Conservation (phyloP, 75 land plant genomes). For the Chamaecyparis obtusa region DNA sequence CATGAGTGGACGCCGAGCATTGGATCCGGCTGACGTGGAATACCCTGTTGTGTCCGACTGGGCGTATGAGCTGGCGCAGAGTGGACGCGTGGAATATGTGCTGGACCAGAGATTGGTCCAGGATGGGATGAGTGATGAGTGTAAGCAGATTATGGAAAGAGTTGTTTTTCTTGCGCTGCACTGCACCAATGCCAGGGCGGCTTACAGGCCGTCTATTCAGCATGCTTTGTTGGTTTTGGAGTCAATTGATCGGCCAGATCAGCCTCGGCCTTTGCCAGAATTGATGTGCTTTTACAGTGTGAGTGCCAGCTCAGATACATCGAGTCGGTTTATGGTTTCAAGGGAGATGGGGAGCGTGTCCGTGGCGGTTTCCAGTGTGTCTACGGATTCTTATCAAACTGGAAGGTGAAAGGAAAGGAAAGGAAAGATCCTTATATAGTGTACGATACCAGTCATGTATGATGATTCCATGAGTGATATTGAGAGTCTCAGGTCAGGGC, state of each 20-base stretch:
- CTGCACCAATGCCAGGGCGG: background rate
- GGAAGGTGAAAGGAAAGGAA: no score
- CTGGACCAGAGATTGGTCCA: constrained; percentile 7
- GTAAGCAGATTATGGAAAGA: background rate
- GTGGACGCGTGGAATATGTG: background rate
- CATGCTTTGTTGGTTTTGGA: constrained; percentile 6
- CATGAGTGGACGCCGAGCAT: constrained; percentile 12
- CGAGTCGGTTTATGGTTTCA: background rate
- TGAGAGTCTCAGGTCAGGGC: no score
- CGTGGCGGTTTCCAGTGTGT: background rate
- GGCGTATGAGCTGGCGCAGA: background rate
- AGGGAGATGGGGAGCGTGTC: background rate
- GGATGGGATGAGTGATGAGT: background rate
- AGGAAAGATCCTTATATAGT: no score
- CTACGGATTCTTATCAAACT: background rate
- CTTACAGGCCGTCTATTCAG: background rate
- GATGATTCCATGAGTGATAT: background rate
- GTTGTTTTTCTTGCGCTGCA: background rate
- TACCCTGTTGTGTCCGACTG: background rate
- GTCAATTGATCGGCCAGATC: background rate
- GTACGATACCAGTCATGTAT: no score
- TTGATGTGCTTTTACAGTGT: background rate
- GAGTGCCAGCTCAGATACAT: background rate
- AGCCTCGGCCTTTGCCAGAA: background rate
- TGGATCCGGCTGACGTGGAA: background rate